A percentile compares a stretch with the other conserved stretches of the same genome.
These are phyloP conservation scores for Verticillium tricorpus DNA, from an alignment of 2,329 filamentous ascomycete genomes.

Conservation along the genomic window DNA sequence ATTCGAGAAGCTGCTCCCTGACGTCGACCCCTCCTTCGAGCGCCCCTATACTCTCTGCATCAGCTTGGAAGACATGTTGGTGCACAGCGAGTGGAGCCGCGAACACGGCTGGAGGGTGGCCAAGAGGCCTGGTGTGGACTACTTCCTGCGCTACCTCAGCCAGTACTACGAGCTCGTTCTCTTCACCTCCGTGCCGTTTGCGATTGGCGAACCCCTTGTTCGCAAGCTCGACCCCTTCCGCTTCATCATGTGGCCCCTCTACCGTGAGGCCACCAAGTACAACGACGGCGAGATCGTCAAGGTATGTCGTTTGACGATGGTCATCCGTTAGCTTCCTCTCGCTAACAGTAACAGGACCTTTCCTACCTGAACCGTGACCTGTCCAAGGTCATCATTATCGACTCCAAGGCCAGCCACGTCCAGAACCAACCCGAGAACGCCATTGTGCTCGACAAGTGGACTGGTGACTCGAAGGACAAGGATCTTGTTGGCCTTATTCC, in stretches of 20 bases:
- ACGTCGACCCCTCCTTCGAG: constrained; percentile 71
- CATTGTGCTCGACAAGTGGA: constrained; percentile 88
- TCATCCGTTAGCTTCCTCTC: not conserved
- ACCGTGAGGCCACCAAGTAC: constrained; percentile 94
- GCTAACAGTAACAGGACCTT: constrained; percentile 62
- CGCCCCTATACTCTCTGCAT: constrained; percentile 91
- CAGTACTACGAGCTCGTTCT: constrained; percentile 98
- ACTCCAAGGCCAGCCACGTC: constrained; percentile 78
- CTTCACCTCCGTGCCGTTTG: constrained; percentile 84
- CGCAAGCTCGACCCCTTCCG: constrained; percentile 93
- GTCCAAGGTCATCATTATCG: constrained; percentile 91
- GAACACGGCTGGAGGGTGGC: constrained; percentile 94
- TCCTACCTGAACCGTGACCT: constrained; percentile 95
- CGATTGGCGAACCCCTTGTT: constrained; percentile 80
- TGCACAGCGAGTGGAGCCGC: constrained; percentile 91
- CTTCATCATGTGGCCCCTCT: constrained; percentile 92
- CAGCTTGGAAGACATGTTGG: constrained; percentile 86
- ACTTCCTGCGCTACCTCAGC: constrained; percentile 93
- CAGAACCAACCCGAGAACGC: constrained; percentile 94
- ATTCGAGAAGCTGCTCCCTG: constrained; percentile 87
- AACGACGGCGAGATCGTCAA: constrained; percentile 96
- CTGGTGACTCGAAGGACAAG: constrained; percentile 74
- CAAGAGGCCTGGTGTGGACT: constrained; percentile 92
- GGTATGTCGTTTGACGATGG: constrained; percentile 41
- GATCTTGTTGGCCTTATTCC: constrained; percentile 86